Percentiles rank a stretch among this genome's conserved stretches.
These are phyloP conservation scores for Talaromyces atroroseus DNA, from an alignment of 2,329 filamentous ascomycete species.

Conservation along the genomic window DNA sequence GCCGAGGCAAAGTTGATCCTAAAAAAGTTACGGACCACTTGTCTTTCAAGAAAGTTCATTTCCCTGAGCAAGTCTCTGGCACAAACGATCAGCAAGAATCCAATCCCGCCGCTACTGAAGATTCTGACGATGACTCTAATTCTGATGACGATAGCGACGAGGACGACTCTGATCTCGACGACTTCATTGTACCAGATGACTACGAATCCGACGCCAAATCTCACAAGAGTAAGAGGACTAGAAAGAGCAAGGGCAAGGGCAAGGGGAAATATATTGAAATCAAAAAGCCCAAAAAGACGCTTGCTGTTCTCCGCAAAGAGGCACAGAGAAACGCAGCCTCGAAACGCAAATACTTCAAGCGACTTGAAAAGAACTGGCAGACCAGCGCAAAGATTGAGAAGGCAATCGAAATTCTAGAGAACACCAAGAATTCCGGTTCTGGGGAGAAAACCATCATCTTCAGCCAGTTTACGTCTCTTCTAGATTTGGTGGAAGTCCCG, in stretches of 20 bases:
- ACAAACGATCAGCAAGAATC: slow-evolving; percentile 15
- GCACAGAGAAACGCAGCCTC: slow-evolving; percentile 59
- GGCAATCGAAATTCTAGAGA: slow-evolving; percentile 58
- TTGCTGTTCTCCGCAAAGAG: slow-evolving; percentile 63
- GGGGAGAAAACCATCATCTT: slow-evolving; percentile 77
- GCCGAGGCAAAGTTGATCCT: slow-evolving; percentile 61
- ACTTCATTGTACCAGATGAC: slow-evolving; percentile 18
- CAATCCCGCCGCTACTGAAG: slow-evolving; percentile 30
- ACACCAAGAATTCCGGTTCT: slow-evolving; percentile 44
- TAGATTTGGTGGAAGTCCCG: slow-evolving; percentile 71
- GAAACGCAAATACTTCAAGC: slow-evolving; percentile 63
- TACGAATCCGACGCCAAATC: slow-evolving; percentile 16
- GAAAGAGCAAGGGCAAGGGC: slow-evolving; percentile 14
- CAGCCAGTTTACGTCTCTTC: slow-evolving; percentile 72
- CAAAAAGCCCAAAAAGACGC: slow-evolving; percentile 46
- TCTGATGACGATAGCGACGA: slow-evolving; percentile 30
- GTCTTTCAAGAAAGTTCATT: slow-evolving; percentile 68
- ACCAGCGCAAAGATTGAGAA: slow-evolving; percentile 71
- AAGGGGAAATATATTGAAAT: slow-evolving; percentile 39
- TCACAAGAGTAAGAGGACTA: neutral
- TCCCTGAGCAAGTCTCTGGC: slow-evolving; percentile 45
- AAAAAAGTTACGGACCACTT: slow-evolving; percentile 67
- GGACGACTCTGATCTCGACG: slow-evolving; percentile 15
- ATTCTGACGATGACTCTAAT: slow-evolving; percentile 23
- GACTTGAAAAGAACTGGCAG: slow-evolving; percentile 63